phyloP scores from a whole-genome alignment of 768 basidiomycete species.

The Auriscalpium vulgare region DNA sequence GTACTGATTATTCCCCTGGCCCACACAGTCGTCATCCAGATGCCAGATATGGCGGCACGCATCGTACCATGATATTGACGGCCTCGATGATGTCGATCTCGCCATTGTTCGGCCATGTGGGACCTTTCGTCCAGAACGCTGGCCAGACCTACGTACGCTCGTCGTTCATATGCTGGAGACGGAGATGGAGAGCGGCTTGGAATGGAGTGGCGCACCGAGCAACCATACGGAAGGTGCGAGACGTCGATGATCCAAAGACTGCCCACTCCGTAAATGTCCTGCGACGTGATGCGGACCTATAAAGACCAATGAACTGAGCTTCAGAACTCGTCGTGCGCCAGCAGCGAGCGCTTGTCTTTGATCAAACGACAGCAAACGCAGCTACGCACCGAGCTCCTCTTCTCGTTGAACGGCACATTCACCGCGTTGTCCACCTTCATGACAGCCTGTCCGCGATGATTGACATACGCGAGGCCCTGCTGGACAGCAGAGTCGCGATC shows the following conservation, averaged over 20 bases:
- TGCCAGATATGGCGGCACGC: background rate
- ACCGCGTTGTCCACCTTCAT: slow-evolving; percentile 69
- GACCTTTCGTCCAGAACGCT: slow-evolving; percentile 25
- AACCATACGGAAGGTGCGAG: slow-evolving; percentile 48
- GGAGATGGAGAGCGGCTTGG: background rate
- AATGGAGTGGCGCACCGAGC: slow-evolving; percentile 33
- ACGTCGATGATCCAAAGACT: slow-evolving; percentile 40
- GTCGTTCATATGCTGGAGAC: slow-evolving; percentile 5
- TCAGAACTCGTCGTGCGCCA: slow-evolving; percentile 6
- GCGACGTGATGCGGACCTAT: slow-evolving; percentile 39
- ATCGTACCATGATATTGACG: slow-evolving; percentile 32
- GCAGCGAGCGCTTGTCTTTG: slow-evolving; percentile 4
- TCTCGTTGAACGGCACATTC: slow-evolving; percentile 39
- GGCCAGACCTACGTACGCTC: slow-evolving; percentile 31
- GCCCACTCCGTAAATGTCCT: slow-evolving; percentile 34
- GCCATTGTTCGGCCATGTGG: slow-evolving; percentile 37
- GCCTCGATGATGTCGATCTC: slow-evolving; percentile 38
- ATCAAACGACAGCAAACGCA: slow-evolving; percentile 6
- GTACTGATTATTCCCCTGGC: slow-evolving; percentile 37
- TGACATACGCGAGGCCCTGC: slow-evolving; percentile 50
- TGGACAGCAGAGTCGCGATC: slow-evolving; percentile 37
- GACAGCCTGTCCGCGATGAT: slow-evolving; percentile 53
- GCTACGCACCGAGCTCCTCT: slow-evolving; percentile 59
- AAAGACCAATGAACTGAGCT: background rate
- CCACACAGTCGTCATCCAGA: background rate